Conservation (phyloP, 2,329 filamentous ascomycete species). For the Fonsecaea monophora region DNA sequence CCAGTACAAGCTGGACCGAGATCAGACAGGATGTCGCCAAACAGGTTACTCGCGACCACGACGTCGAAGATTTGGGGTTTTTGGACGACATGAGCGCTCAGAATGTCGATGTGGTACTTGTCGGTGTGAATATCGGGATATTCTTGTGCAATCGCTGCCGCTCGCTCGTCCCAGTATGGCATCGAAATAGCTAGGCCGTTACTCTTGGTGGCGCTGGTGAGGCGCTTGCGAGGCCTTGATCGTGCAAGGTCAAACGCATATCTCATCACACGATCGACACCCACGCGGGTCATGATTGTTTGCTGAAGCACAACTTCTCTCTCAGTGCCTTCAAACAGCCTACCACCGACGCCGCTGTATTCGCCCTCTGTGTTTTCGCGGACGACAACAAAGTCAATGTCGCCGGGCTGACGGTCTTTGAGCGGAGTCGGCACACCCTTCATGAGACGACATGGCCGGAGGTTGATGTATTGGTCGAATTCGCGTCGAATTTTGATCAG, state of each 20-base stretch:
- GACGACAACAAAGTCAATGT: conserved; percentile 70
- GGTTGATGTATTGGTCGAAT: conserved; percentile 64
- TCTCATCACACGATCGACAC: conserved; percentile 91
- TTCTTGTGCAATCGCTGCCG: conserved; percentile 82
- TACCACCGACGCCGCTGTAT: conserved; percentile 81
- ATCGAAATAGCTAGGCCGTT: conserved; percentile 95
- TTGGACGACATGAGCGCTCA: conserved; percentile 96
- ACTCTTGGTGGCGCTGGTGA: conserved; percentile 99
- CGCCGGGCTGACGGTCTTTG: conserved; percentile 53
- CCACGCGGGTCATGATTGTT: conserved; percentile 89
- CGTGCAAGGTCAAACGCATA: conserved; percentile 98
- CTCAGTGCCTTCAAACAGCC: conserved; percentile 32
- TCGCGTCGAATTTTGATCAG: conserved; percentile 63
- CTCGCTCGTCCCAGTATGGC: conserved; percentile 52
- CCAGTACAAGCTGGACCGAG: conserved; percentile 92
- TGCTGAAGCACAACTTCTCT: conserved; percentile 92
- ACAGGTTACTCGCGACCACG: conserved; percentile 86
- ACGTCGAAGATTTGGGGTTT: conserved; percentile 86
- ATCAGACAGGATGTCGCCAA: conserved; percentile 91
- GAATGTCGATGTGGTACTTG: conserved; percentile 97
- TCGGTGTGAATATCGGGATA: conserved; percentile 95
- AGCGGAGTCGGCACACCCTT: conserved; percentile 60
- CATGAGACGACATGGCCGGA: conserved; percentile 61
- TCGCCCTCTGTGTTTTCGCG: conserved; percentile 99
- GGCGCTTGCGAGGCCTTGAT: conserved; percentile 92